Percentiles rank a stretch among this genome's conserved stretches.
Conservation (phyloP, 345 rosid species). For the Aurinia saxatilis region DNA sequence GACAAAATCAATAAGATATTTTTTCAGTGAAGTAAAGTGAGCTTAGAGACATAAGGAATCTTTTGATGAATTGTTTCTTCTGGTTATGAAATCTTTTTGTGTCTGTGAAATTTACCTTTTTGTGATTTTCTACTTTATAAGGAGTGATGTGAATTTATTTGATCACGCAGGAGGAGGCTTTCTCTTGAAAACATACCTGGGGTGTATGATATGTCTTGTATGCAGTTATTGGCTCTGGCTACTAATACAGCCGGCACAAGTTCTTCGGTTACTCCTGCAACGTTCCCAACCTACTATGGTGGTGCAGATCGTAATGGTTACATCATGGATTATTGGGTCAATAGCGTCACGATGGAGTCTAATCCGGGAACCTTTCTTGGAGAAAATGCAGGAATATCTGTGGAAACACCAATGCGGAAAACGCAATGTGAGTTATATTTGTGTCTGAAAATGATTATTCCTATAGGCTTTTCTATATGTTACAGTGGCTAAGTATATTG, state of each 20-base stretch:
- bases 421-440: constrained; percentile 11
- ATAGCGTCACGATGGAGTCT: neutral
- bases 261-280: constrained; percentile 2
- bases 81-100: neutral
- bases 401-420: neutral
- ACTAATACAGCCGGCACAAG: neutral
- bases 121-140: neutral
- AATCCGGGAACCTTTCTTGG: constrained; percentile 10
- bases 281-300: neutral
- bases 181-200: neutral
- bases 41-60: neutral
- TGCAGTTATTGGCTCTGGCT: constrained; percentile 11
- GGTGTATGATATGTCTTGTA: neutral
- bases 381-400: neutral
- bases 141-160: neutral
- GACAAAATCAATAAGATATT: neutral
- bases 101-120: neutral
- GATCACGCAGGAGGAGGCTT: constrained; percentile 9
- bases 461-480: neutral
- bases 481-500: neutral
- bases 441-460: neutral
- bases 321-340: neutral
- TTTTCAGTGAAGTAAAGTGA: neutral
- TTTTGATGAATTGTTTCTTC: neutral
- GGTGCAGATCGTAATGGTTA: neutral